phyloP scores from a whole-genome alignment of 1,139 yeast genomes.

The Candida sojae region DNA sequence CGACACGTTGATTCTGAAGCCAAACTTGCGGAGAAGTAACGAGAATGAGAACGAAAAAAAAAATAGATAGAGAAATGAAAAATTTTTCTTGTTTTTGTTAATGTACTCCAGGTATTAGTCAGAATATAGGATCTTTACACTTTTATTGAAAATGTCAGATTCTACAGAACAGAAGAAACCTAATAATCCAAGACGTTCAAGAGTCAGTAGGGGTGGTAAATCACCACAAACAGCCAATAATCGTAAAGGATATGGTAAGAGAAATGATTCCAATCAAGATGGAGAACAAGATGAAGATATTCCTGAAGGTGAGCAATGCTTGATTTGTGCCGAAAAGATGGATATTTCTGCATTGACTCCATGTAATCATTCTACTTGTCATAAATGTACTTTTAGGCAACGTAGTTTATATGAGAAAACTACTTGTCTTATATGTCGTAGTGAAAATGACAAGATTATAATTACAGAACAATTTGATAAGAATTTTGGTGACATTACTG shows the following conservation, averaged over 20 bases:
- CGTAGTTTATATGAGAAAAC: slow-evolving; percentile 76
- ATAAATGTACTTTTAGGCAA: slow-evolving; percentile 78
- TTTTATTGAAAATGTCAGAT: background rate
- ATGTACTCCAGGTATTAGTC: no score
- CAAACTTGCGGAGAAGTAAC: no score
- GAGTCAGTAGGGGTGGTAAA: slow-evolving; percentile 21
- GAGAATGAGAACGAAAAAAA: no score
- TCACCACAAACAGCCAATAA: background rate
- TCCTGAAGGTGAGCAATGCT: slow-evolving; percentile 51
- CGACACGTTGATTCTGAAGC: no score
- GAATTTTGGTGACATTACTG: slow-evolving; percentile 39
- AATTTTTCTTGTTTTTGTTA: no score
- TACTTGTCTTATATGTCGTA: slow-evolving; percentile 80
- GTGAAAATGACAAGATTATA: slow-evolving; percentile 60
- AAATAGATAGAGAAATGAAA: no score
- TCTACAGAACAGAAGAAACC: slow-evolving; percentile 1
- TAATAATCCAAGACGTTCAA: slow-evolving; percentile 14
- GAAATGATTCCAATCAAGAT: slow-evolving; percentile 15
- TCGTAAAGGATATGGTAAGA: slow-evolving; percentile 17
- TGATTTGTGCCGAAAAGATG: slow-evolving; percentile 82
- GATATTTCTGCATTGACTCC: slow-evolving; percentile 68
- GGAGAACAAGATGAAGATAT: slow-evolving; percentile 28
- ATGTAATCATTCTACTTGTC: slow-evolving; percentile 86
- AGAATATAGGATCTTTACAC: no score
- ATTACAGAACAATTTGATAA: slow-evolving; percentile 50